Conservation (phyloP, 75 land plant genomes). For the Gnetum montanum region DNA sequence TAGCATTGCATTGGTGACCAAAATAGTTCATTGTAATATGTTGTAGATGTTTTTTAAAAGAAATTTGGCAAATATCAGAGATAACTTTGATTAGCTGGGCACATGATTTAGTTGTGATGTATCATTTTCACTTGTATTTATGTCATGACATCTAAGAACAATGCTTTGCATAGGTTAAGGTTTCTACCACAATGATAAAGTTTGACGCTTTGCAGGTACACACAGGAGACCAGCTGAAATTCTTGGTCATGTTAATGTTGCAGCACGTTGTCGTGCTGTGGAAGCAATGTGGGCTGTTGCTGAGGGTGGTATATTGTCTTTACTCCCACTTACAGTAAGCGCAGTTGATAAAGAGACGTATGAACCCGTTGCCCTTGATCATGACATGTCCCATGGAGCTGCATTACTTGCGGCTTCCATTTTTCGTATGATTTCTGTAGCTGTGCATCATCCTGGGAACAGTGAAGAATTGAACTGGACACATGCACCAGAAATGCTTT, state of each 20-base stretch:
- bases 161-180: too few species aligned
- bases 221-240: conserved; percentile 93
- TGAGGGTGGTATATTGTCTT: conserved; percentile 84
- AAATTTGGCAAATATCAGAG: too few species aligned
- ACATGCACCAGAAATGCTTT: conserved; percentile 73
- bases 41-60: too few species aligned
- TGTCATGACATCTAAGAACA: too few species aligned
- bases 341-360: conserved; percentile 53
- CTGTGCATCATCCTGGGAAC: conserved; percentile 73
- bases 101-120: too few species aligned
- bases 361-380: conserved; percentile 51
- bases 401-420: conserved; percentile 69
- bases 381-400: conserved; percentile 35
- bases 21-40: too few species aligned
- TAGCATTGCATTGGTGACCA: too few species aligned
- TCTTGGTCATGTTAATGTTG: conserved; percentile 94
- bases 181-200: too few species aligned
- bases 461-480: conserved; percentile 71
- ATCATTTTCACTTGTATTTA: too few species aligned
- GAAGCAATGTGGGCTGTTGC: conserved; percentile 96
- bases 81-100: too few species aligned
- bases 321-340: conserved; percentile 79
- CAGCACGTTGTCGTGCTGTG: conserved; percentile 57
- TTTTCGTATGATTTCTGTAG: conserved; percentile 72
- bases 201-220: conserved; percentile 44